A percentile compares a stretch with the other conserved stretches of the same genome.
These are phyloP conservation scores for Fistulifera pelliculosa DNA, from an alignment of 108 stramenopile genomes.

Conservation along the genomic window DNA sequence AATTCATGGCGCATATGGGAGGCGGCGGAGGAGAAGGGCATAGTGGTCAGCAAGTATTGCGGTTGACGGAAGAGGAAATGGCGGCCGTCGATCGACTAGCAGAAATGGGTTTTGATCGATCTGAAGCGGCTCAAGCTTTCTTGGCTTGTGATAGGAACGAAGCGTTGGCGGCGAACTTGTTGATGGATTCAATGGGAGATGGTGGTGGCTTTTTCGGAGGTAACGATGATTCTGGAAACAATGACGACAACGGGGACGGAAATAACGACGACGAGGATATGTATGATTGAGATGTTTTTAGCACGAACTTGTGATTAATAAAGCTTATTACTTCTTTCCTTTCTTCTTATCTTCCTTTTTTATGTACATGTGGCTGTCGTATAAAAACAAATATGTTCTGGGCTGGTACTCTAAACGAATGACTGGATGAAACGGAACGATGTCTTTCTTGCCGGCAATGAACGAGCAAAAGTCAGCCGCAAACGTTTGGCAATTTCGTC, in stretches of 20 bases:
- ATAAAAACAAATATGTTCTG: conserved; percentile 46
- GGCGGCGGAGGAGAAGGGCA: conserved; percentile 36
- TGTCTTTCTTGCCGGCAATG: conserved; percentile 48
- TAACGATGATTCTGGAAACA: conserved; percentile 33
- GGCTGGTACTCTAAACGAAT: conserved; percentile 45
- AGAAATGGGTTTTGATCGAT: conserved; percentile 93
- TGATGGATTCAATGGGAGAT: conserved; percentile 80
- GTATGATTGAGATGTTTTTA: conserved; percentile 47
- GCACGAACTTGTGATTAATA: neutral
- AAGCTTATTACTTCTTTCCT: conserved; percentile 2
- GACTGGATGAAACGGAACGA: conserved; percentile 53
- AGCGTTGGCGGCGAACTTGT: conserved; percentile 92
- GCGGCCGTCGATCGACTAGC: conserved; percentile 90
- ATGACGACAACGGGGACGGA: conserved; percentile 25
- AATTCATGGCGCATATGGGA: conserved; percentile 80
- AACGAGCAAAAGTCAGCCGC: conserved; percentile 60
- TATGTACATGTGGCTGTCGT: conserved; percentile 28
- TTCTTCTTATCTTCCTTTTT: conserved; percentile 9
- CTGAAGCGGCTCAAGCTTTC: conserved; percentile 94
- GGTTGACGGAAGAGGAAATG: conserved; percentile 91
- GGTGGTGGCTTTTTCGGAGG: conserved; percentile 40
- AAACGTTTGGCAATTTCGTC: conserved; percentile 61
- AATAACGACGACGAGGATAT: conserved; percentile 47
- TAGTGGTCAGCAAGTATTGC: conserved; percentile 58
- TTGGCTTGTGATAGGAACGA: conserved; percentile 99